phyloP scores from a whole-genome alignment of 768 basidiomycete genomes.

The Xerocomus brunneocitrinus region DNA sequence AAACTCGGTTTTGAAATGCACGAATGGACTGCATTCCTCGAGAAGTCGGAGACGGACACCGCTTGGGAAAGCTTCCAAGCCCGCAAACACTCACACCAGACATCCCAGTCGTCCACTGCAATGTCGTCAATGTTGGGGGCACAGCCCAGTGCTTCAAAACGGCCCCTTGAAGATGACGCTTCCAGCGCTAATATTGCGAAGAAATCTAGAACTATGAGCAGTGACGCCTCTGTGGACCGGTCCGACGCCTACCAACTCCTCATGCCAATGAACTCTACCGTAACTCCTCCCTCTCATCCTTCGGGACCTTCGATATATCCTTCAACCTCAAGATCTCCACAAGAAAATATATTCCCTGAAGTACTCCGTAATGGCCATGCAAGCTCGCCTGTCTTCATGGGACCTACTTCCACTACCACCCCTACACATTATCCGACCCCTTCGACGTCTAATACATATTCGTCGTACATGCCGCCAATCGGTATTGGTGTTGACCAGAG shows the following conservation, averaged over 20 bases:
- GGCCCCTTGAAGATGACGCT: constrained; percentile 30
- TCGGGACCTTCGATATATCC: constrained; percentile 41
- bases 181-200: constrained; percentile 38
- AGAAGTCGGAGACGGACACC: constrained; percentile 87
- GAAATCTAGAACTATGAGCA: constrained; percentile 41
- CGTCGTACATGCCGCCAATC: constrained; percentile 52
- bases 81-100: constrained; percentile 46
- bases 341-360: constrained; percentile 57
- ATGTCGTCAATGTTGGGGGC: constrained; percentile 32
- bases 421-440: constrained; percentile 42
- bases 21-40: constrained; percentile 79
- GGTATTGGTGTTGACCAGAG: constrained; percentile 54
- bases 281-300: constrained; percentile 32
- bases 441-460: constrained; percentile 30
- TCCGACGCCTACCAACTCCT: constrained; percentile 51
- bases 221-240: constrained; percentile 41
- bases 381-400: constrained; percentile 61
- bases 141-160: constrained; percentile 17
- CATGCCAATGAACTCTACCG: constrained; percentile 45
- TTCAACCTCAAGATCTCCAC: constrained; percentile 36
- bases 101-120: constrained; percentile 25
- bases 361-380: constrained; percentile 49
- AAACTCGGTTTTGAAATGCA: constrained; percentile 75
- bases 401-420: constrained; percentile 38
- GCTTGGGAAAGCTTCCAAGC: constrained; percentile 85